Conservation (phyloP, 306 rosid species). For the Medicago lupulina region DNA sequence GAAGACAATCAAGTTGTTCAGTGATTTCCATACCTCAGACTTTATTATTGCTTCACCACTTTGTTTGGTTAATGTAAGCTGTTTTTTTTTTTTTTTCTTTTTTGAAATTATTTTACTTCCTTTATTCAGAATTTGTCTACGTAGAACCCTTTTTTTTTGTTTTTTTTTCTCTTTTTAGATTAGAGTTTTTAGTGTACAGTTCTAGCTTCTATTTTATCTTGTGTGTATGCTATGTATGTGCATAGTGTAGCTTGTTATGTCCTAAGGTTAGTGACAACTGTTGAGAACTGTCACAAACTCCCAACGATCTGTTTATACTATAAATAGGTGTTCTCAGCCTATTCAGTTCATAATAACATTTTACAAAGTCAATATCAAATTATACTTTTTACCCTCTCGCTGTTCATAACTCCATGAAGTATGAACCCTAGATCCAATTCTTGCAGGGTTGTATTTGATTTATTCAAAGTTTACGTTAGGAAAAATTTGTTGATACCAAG, state of each 20-base stretch:
- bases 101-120: constrained; percentile 23
- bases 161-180: background rate
- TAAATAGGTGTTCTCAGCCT: background rate
- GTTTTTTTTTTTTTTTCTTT: background rate
- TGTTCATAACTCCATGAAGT: background rate
- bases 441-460: constrained; percentile 3
- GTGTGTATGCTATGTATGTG: background rate
- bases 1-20: constrained; percentile 80
- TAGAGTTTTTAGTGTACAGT: background rate
- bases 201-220: constrained; percentile 1
- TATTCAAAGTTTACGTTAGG: background rate
- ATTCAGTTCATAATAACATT: background rate
- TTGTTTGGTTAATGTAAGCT: constrained; percentile 70
- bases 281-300: background rate
- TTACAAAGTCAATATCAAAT: background rate
- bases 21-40: constrained; percentile 92
- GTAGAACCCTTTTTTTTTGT: background rate
- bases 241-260: background rate
- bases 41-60: constrained; percentile 88
- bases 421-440: background rate
- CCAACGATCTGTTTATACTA: background rate
- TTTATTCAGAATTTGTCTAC: constrained; percentile 3
- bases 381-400: background rate
- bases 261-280: background rate
- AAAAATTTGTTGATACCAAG: constrained; percentile 1